Evolutionary conservation across 371 early-diverging fungal species (phyloP).

Genomic region (Syncephalis plumigaleata): DNA sequence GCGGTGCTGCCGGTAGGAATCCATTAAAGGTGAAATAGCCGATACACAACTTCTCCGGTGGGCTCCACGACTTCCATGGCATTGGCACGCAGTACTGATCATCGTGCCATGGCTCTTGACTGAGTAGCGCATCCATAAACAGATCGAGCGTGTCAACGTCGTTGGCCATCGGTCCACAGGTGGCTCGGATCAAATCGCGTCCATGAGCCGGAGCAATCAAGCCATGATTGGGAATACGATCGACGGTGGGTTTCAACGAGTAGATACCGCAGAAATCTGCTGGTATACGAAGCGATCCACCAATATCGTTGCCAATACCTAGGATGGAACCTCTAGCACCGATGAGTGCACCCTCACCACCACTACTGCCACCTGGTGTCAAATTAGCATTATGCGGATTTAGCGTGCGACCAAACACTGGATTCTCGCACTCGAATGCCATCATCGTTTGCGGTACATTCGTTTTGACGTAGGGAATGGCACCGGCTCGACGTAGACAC

Average conservation of each 20-base stretch:
- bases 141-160: not conserved
- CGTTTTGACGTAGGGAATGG: slow-evolving; percentile 5
- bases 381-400: slow-evolving; percentile 3
- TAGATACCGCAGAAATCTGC: slow-evolving; percentile 4
- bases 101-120: not conserved
- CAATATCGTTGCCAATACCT: slow-evolving; percentile 8
- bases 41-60: not conserved
- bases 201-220: not conserved
- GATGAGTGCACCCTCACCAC: slow-evolving; percentile 6
- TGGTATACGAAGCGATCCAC: slow-evolving; percentile 6
- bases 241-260: slow-evolving; percentile 2
- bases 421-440: slow-evolving; percentile 1
- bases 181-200: not conserved
- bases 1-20: slow-evolving; percentile 1
- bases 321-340: not conserved
- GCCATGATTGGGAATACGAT: not conserved
- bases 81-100: not conserved
- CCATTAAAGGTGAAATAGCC: slow-evolving; percentile 2
- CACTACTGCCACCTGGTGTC: slow-evolving; percentile 5
- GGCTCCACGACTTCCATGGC: not conserved
- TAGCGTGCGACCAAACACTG: slow-evolving; percentile 3
- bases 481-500: slow-evolving; percentile 1
- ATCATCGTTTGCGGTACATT: slow-evolving; percentile 2
- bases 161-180: slow-evolving; percentile 1
- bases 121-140: not conserved